Conservation (phyloP, 305 asterid species). For the Lippia alba region DNA sequence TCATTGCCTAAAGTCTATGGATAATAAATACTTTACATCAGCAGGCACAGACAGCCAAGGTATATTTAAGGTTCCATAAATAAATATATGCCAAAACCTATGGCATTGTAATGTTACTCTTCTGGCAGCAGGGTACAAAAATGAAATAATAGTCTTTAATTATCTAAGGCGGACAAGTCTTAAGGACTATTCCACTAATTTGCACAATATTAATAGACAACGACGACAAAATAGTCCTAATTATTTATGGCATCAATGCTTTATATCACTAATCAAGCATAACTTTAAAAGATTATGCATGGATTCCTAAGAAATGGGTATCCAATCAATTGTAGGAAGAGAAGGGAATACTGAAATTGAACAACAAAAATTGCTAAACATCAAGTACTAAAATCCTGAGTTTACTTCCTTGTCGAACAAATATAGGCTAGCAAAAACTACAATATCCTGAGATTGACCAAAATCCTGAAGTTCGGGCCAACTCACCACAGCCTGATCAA, state of each 20-base stretch:
- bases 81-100: slow-evolving; percentile 11
- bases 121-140: slow-evolving; percentile 11
- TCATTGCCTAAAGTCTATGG: slow-evolving; percentile 7
- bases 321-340: slow-evolving; percentile 2
- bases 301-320: slow-evolving; percentile 19
- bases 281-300: slow-evolving; percentile 17
- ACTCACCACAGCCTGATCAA: slow-evolving; percentile 94
- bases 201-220: too few species aligned
- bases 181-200: neutral
- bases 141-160: slow-evolving; percentile 1
- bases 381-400: slow-evolving; percentile 4
- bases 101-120: neutral
- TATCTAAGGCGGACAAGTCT: slow-evolving; percentile 7
- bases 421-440: slow-evolving; percentile 14
- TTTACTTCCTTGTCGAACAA: slow-evolving; percentile 17
- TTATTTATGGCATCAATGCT: slow-evolving; percentile 5
- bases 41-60: slow-evolving; percentile 12
- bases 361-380: neutral
- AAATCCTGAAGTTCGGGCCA: slow-evolving; percentile 26
- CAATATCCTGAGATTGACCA: slow-evolving; percentile 15
- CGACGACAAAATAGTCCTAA: neutral
- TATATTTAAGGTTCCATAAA: neutral
- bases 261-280: slow-evolving; percentile 15
- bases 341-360: neutral
- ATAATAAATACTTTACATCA: slow-evolving; percentile 9